Evolutionary conservation across 139 green algal species (phyloP), one percentile per base, ranked within the genome.

Genomic region (Tetradesmus obliquus): DNA sequence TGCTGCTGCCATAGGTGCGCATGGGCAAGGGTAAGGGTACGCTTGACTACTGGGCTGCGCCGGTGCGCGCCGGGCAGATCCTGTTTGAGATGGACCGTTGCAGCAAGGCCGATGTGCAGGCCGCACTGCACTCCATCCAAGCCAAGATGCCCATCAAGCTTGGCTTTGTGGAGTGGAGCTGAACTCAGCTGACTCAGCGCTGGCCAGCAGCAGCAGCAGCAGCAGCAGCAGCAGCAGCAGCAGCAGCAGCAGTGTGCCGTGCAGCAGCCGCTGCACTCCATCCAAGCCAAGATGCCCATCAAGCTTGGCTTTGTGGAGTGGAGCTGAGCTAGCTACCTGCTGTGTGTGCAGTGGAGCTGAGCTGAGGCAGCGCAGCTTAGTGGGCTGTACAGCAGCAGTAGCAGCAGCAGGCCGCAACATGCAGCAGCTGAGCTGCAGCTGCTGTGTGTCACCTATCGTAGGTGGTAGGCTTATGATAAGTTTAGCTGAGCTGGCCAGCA

Each of bases 21-120:
- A 97, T 97, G 95, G 95, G 95, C 60, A 97, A 97, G 88, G 95
- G 95, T 20, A 97, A 97, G 91, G 95, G 95, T 20, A 82, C 92
- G 1, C 91, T 96, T 8, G 93, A 94, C 12, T 96, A 93, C 83
- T 97, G 95, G 87, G 93, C 92, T 22, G 93, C 91, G 7, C 74
- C 91, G 7, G 93, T 97, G 53, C 76, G 94, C 54, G 91, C 95
- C n/a, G 93, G 94, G 9, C 92, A 93, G 84, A 94, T 96, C 87
- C 83, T 96, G 3, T 95, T 96, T 84, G 94, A 96, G 90, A 93
- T 96, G 88, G 94, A 96, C 85, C 88, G 94, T 0, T 86, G 95
- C 84, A 81, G n/a, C 20, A 87, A 83, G 69, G 88, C 89, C 57
- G 84, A 66, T 0, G 91, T 87, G 15, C 7, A 89, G 71, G 79